These are phyloP conservation scores for Stipa capillata DNA, from an alignment of 176 grass and related monocot species.

Conservation along the genomic window DNA sequence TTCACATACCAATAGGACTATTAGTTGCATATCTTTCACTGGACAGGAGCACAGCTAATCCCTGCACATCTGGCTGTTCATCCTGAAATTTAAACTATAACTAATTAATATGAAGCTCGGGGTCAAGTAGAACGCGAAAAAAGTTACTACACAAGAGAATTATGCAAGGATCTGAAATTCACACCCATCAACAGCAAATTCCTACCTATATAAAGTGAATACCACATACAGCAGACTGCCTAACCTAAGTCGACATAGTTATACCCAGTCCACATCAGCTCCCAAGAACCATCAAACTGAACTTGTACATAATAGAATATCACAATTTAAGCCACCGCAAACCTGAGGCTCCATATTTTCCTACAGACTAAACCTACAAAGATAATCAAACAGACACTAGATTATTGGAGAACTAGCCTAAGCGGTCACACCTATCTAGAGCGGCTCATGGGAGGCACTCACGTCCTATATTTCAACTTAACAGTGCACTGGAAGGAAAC, in stretches of 20 bases:
- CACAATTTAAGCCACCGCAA: background rate
- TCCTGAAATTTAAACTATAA: constrained; percentile 61
- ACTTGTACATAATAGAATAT: background rate
- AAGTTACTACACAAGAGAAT: background rate
- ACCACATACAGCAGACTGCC: background rate
- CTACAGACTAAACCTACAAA: background rate
- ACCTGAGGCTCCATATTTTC: background rate
- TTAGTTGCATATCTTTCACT: constrained; percentile 88
- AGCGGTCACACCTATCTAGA: background rate
- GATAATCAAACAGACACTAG: background rate
- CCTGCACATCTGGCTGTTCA: constrained; percentile 93
- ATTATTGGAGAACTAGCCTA: background rate
- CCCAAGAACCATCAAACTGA: background rate
- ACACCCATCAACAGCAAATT: background rate
- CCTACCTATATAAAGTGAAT: background rate
- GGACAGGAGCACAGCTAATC: constrained; percentile 79
- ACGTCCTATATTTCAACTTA: constrained; percentile 8
- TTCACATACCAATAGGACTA: constrained; percentile 83
- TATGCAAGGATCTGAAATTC: background rate
- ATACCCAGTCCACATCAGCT: background rate
- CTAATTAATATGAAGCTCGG: constrained; percentile 16
- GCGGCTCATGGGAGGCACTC: background rate
- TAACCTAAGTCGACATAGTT: background rate
- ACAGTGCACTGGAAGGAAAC: background rate
- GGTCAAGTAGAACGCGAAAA: background rate